Conservation (phyloP, 2,329 filamentous ascomycete genomes). For the Chaetomium globosum region DNA sequence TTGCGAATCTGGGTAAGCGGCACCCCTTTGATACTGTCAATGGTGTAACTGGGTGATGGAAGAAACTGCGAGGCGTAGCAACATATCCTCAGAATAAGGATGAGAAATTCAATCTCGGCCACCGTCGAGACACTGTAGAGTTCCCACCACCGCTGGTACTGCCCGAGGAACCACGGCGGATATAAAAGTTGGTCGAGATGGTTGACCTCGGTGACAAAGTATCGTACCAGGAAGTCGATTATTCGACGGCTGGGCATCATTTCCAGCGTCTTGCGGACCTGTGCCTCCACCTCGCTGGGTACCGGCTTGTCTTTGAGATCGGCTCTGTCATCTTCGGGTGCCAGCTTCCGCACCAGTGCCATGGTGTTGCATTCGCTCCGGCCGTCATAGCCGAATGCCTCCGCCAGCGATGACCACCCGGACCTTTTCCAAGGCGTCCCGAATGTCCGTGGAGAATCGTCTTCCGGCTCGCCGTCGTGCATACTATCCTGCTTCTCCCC, state of each 20-base stretch:
- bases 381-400: background rate
- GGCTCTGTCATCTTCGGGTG: background rate
- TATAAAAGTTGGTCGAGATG: background rate
- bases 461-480: background rate
- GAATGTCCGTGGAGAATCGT: background rate
- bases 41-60: background rate
- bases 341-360: background rate
- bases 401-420: background rate
- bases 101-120: background rate
- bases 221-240: background rate
- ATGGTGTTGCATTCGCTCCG: slow-evolving; percentile 1
- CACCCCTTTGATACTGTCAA: background rate
- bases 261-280: background rate
- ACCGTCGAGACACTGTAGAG: background rate
- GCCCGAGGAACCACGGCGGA: background rate
- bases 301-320: background rate
- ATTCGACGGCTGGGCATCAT: background rate
- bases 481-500: background rate
- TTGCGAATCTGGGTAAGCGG: background rate
- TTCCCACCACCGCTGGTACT: background rate
- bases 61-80: background rate
- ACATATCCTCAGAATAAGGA: background rate
- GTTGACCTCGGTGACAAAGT: background rate
- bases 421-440: background rate
- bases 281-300: background rate